phyloP scores from a whole-genome alignment of 805 yeast genomes.

The Candida maris region DNA sequence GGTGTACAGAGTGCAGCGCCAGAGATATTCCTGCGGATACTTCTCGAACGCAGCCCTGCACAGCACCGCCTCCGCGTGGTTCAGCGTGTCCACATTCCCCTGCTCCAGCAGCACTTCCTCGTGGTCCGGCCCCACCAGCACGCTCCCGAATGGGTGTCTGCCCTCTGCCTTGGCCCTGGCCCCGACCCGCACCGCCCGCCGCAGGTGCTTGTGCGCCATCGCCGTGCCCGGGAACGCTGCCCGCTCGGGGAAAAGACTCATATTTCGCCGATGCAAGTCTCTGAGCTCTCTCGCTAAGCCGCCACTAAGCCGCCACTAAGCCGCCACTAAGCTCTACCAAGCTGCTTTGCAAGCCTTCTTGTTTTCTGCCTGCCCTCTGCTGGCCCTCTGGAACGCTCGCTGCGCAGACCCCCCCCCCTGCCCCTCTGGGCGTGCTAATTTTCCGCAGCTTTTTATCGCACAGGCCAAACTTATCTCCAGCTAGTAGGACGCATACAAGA shows the following conservation, averaged over 20 bases:
- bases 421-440: no score
- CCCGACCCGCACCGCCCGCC: constrained; percentile 18
- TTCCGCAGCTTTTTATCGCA: no score
- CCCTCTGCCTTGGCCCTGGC: constrained; percentile 19
- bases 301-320: no score
- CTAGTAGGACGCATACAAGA: no score
- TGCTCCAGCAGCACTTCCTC: constrained; percentile 22
- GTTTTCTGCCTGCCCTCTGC: no score
- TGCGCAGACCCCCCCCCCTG: no score
- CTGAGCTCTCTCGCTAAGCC: no score
- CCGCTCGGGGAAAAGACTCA: constrained; percentile 15
- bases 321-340: no score
- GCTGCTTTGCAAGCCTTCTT: no score
- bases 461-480: no score
- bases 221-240: constrained; percentile 9
- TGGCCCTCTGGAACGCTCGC: no score
- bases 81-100: constrained; percentile 28
- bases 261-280: no score
- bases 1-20: constrained; percentile 29
- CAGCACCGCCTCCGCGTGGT: constrained; percentile 29
- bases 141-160: constrained; percentile 29
- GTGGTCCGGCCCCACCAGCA: constrained; percentile 26
- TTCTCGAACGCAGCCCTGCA: constrained; percentile 21
- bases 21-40: constrained; percentile 21
- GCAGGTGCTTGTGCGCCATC: constrained; percentile 7